A percentile compares a stretch with the other conserved stretches of the same genome.
Conservation (phyloP, 306 rosid species). For the Trifolium repens region DNA sequence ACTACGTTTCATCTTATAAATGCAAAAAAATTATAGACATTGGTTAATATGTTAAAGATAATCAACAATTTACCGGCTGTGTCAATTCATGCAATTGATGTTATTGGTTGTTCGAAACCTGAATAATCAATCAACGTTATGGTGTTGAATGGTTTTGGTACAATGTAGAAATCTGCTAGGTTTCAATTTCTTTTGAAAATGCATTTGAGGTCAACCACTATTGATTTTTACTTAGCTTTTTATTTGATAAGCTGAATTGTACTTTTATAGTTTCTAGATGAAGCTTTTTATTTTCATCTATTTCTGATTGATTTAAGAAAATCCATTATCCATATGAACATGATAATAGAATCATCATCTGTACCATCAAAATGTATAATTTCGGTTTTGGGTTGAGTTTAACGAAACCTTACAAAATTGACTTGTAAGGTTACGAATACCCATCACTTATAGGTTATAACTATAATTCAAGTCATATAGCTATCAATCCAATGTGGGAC, state of each 20-base stretch:
- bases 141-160: neutral
- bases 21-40: neutral
- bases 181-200: too few species aligned
- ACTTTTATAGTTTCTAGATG: too few species aligned
- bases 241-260: too few species aligned
- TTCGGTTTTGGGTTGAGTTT: neutral
- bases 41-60: constrained; percentile 24
- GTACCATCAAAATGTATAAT: neutral
- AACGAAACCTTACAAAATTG: neutral
- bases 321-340: too few species aligned
- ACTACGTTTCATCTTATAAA: constrained; percentile 24
- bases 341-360: too few species aligned
- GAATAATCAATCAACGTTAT: neutral
- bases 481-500: neutral
- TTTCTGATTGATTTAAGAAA: too few species aligned
- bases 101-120: neutral
- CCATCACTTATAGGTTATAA: neutral
- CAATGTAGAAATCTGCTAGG: too few species aligned
- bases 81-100: neutral
- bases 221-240: too few species aligned
- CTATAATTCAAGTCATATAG: neutral
- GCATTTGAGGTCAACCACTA: too few species aligned
- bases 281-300: too few species aligned
- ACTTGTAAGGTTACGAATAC: neutral
- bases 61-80: neutral